Evolutionary conservation across 2,329 filamentous ascomycete species (phyloP).

Genomic region (Epichloe hybrida): DNA sequence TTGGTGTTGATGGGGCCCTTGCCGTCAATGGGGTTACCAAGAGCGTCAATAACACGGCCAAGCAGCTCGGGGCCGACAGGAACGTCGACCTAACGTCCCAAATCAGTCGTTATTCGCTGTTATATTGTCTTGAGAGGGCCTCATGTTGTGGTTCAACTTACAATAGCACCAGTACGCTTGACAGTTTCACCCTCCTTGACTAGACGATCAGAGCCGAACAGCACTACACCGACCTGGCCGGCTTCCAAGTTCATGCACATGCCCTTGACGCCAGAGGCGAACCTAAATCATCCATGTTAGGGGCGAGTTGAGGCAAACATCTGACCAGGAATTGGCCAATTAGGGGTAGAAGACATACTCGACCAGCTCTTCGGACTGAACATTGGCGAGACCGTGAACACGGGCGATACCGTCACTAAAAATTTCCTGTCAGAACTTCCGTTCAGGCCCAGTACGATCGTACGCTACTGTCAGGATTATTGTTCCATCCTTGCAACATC

Average conservation of each 20-base stretch:
- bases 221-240: constrained; percentile 99
- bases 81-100: constrained; percentile 69
- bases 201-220: constrained; percentile 99
- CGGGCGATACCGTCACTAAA: constrained; percentile 98
- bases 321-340: background rate
- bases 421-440: constrained; percentile 19
- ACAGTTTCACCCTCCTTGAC: constrained; percentile 99
- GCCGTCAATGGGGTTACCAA: constrained; percentile 98
- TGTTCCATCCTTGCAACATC: background rate
- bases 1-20: constrained; percentile 93
- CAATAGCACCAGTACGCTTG: constrained; percentile 99
- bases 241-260: constrained; percentile 99
- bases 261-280: constrained; percentile 98
- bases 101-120: constrained; percentile 11
- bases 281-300: constrained; percentile 43
- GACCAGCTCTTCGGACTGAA: constrained; percentile 99
- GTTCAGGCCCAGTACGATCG: background rate
- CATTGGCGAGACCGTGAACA: constrained; percentile 99
- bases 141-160: constrained; percentile 35
- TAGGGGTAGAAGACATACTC: constrained; percentile 55
- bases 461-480: background rate
- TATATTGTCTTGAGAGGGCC: background rate
- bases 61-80: constrained; percentile 87
- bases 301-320: constrained; percentile 3
- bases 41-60: constrained; percentile 95